Evolutionary conservation across 768 basidiomycete species (phyloP).

Genomic region (Phlegmacium glaucopus): DNA sequence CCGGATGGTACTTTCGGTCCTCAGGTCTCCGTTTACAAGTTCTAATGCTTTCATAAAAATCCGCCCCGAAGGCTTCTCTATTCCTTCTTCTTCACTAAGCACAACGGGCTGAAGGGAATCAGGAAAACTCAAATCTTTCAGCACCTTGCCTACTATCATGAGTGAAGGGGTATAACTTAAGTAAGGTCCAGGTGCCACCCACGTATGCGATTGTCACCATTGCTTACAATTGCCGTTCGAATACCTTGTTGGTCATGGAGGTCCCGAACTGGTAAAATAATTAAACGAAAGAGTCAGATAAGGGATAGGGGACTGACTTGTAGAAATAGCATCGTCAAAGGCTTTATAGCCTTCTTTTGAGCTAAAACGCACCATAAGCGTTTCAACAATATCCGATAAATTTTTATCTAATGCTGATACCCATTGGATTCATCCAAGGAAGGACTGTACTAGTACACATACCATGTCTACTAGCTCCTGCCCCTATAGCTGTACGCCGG

Average conservation of each 20-base stretch:
- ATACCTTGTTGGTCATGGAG: constrained; percentile 43
- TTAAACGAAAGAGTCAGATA: neutral
- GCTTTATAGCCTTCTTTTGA: constrained; percentile 63
- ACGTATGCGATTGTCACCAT: constrained; percentile 74
- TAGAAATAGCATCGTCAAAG: constrained; percentile 30
- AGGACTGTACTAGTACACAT: constrained; percentile 8
- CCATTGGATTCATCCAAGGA: neutral
- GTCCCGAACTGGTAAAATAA: constrained; percentile 33
- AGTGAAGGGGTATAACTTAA: neutral
- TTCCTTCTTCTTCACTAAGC: constrained; percentile 65
- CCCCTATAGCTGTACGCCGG: constrained; percentile 66
- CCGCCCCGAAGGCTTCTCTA: constrained; percentile 63
- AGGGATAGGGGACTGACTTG: constrained; percentile 15
- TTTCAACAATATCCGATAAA: constrained; percentile 53
- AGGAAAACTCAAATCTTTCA: constrained; percentile 60
- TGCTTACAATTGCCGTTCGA: constrained; percentile 62
- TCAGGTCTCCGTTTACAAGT: constrained; percentile 21
- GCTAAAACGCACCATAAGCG: constrained; percentile 66
- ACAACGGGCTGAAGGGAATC: constrained; percentile 48
- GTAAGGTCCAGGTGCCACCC: constrained; percentile 17
- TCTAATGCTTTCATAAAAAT: constrained; percentile 53
- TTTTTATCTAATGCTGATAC: constrained; percentile 49
- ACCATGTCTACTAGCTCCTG: constrained; percentile 64
- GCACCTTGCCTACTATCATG: constrained; percentile 36
- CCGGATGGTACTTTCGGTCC: constrained; percentile 22